Percentiles rank a stretch among this genome's conserved stretches.
Conservation (phyloP, 805 yeast genomes). For the Brettanomyces anomalus region DNA sequence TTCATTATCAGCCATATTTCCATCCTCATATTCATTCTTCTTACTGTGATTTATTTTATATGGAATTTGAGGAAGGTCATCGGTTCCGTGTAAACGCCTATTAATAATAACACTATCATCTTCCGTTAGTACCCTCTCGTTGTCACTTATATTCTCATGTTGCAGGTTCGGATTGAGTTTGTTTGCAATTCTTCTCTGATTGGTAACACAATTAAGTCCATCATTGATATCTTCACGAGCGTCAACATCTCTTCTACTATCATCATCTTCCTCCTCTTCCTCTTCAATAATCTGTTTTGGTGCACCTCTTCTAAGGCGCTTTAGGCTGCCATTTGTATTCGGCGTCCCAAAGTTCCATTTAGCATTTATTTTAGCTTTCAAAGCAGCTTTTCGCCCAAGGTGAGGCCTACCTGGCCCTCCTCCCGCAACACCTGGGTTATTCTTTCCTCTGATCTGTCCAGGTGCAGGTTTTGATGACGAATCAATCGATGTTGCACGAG, state of each 20-base stretch:
- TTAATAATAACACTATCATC: conserved; percentile 6
- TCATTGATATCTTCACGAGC: no score
- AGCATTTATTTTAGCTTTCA: conserved; percentile 20
- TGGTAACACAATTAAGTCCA: no score
- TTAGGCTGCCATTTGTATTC: conserved; percentile 4
- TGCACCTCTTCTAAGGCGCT: conserved; percentile 8
- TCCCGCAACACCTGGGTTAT: conserved; percentile 8
- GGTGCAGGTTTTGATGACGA: conserved; percentile 21
- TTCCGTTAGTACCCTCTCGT: conserved; percentile 1
- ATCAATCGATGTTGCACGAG: conserved; percentile 28
- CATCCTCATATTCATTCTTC: conserved; percentile 4
- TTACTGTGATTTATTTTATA: conserved; percentile 6
- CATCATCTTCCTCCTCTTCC: conserved; percentile 9
- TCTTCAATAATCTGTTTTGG: conserved; percentile 17
- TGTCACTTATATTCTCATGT: conserved; percentile 1
- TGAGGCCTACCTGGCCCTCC: conserved; percentile 7
- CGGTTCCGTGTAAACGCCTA: conserved; percentile 4
- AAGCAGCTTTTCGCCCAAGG: conserved; percentile 26
- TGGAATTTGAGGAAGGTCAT: conserved; percentile 7
- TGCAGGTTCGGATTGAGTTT: not conserved
- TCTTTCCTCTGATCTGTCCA: conserved; percentile 14
- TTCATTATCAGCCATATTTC: conserved; percentile 9
- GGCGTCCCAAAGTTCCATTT: conserved; percentile 18
- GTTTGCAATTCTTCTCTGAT: no score
- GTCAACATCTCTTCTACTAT: conserved; percentile 1